Evolutionary conservation across 1,139 yeast genomes (phyloP).

Genomic region (Candida glucosophila): DNA sequence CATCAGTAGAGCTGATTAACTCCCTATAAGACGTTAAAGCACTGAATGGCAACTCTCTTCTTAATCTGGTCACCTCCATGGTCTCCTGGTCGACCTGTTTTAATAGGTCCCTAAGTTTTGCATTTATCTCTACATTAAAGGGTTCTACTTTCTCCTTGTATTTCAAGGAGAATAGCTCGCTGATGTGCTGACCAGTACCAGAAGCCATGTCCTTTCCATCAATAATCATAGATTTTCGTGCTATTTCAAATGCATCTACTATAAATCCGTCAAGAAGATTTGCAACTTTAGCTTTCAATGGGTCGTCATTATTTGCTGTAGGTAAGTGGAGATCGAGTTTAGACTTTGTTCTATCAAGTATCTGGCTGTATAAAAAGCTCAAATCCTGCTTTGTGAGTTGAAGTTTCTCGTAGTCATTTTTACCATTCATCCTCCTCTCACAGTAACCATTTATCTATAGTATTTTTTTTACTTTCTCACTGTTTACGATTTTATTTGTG

Average conservation of each 20-base stretch:
- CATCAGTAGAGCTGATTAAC: constrained; percentile 22
- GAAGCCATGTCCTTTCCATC: constrained; percentile 33
- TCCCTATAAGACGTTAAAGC: constrained; percentile 20
- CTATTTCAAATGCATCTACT: constrained; percentile 41
- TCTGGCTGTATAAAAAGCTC: constrained; percentile 34
- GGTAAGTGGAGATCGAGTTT: constrained; percentile 45
- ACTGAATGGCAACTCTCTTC: constrained; percentile 43
- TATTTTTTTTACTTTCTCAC: no score
- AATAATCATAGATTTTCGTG: constrained; percentile 41
- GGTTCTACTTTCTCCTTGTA: constrained; percentile 47
- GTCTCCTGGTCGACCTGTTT: constrained; percentile 52
- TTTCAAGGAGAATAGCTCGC: constrained; percentile 21
- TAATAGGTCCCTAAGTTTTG: constrained; percentile 42
- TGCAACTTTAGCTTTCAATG: constrained; percentile 36
- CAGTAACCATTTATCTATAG: no score
- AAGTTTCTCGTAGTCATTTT: constrained; percentile 27
- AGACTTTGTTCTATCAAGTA: constrained; percentile 28
- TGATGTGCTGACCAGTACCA: constrained; percentile 6
- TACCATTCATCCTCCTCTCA: constrained; percentile 16
- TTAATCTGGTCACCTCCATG: constrained; percentile 39
- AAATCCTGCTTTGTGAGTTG: constrained; percentile 44
- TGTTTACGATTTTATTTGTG: no score
- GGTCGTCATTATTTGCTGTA: constrained; percentile 33
- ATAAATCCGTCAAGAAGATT: constrained; percentile 35
- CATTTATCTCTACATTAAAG: constrained; percentile 51